Conservation (phyloP, 176 grass and related monocot species). For the Carex myosuroides region DNA sequence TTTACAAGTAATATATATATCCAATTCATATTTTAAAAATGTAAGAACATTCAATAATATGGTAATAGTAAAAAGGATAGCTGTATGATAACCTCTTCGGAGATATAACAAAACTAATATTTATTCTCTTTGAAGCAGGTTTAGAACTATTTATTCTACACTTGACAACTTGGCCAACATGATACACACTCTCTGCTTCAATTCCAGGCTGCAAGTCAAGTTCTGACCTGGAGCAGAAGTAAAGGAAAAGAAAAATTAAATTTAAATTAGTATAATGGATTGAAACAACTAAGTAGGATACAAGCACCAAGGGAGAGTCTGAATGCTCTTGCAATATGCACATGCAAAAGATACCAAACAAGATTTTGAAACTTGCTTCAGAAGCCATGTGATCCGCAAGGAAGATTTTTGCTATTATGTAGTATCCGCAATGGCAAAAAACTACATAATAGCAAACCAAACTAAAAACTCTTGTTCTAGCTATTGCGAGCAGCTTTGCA, state of each 20-base stretch:
- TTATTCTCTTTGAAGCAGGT: conserved; percentile 70
- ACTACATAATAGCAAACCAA: neutral
- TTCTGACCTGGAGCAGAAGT: conserved; percentile 48
- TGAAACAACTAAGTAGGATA: neutral
- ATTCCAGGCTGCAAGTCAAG: conserved; percentile 71
- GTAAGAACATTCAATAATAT: conserved; percentile 20
- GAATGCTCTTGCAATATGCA: neutral
- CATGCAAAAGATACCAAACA: neutral
- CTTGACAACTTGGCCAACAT: conserved; percentile 92
- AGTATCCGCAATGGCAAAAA: neutral
- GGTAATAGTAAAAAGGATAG: neutral
- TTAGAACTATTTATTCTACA: conserved; percentile 73
- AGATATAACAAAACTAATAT: conserved; percentile 65
- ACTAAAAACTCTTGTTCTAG: neutral
- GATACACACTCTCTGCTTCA: conserved; percentile 75
- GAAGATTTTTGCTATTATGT: too few species aligned
- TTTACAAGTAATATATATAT: neutral
- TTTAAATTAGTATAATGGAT: neutral
- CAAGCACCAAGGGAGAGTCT: neutral
- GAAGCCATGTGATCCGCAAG: neutral
- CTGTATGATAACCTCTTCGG: conserved; percentile 53
- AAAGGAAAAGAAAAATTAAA: conserved; percentile 13
- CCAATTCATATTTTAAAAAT: neutral
- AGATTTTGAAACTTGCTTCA: neutral
- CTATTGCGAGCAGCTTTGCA: neutral